A percentile compares a stretch with the other conserved stretches of the same genome.
Conservation (phyloP, 1,284 basidiomycete species). For the Ceratobasidium sp. region DNA sequence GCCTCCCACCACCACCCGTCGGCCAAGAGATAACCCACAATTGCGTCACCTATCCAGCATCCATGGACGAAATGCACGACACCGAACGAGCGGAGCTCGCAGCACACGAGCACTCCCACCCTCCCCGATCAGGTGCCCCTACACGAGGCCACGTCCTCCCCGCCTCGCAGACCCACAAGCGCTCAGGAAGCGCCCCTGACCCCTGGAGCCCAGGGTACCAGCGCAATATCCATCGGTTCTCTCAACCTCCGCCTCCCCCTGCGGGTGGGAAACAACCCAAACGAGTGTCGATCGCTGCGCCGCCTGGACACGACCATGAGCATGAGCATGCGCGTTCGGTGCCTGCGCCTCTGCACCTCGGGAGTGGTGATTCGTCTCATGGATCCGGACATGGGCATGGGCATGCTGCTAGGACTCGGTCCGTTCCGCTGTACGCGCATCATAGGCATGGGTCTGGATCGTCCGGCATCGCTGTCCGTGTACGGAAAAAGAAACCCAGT, state of each 20-base stretch:
- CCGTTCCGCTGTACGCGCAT: slow-evolving; percentile 28
- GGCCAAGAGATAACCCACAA: neutral
- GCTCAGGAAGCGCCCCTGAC: slow-evolving; percentile 16
- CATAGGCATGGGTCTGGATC: slow-evolving; percentile 12
- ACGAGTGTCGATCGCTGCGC: too few relatives aligned
- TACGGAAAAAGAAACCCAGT: slow-evolving; percentile 20
- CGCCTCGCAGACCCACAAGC: slow-evolving; percentile 1
- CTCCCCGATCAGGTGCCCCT: neutral
- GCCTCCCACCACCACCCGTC: neutral
- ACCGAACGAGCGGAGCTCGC: neutral
- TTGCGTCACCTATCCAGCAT: slow-evolving; percentile 8
- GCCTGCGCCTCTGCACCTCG: neutral
- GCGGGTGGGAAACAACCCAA: neutral
- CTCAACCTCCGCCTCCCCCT: neutral
- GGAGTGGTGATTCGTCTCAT: too few relatives aligned
- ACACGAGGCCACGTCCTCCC: slow-evolving; percentile 1
- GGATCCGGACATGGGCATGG: neutral
- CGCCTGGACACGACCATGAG: too few relatives aligned
- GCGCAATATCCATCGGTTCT: slow-evolving; percentile 19
- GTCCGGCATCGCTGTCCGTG: neutral
- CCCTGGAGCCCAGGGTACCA: slow-evolving; percentile 38
- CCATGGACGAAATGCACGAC: slow-evolving; percentile 39
- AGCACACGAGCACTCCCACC: slow-evolving; percentile 4
- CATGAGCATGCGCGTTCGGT: slow-evolving; percentile 2
- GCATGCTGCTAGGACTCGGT: neutral